Evolutionary conservation across 352 stramenopile genomes (phyloP).

Genomic region (Pythium oligandrum): DNA sequence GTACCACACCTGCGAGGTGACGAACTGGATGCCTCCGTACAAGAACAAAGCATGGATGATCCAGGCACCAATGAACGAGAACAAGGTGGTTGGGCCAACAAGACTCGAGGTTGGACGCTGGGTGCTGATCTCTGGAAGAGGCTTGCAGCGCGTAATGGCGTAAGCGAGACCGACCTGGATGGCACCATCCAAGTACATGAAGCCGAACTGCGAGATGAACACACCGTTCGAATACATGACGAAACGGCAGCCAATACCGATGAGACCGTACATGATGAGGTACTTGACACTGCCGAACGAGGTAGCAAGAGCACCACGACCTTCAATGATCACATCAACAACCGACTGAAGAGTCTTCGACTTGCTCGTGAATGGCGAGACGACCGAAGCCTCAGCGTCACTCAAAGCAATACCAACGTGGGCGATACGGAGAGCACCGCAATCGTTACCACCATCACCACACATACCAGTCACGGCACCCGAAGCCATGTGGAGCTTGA

Average conservation of each 20-base stretch:
- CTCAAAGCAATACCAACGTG: conserved; percentile 90
- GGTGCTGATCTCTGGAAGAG: conserved; percentile 48
- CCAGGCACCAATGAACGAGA: conserved; percentile 46
- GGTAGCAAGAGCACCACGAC: conserved; percentile 73
- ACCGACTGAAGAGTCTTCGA: conserved; percentile 71
- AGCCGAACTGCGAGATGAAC: conserved; percentile 85
- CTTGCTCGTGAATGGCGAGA: conserved; percentile 88
- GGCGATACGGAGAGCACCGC: conserved; percentile 85
- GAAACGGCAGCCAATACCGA: conserved; percentile 76
- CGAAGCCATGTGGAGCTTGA: conserved; percentile 56
- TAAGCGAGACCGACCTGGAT: conserved; percentile 81
- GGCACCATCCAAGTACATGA: conserved; percentile 78
- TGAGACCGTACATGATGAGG: conserved; percentile 86
- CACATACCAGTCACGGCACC: conserved; percentile 79
- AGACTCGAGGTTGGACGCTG: conserved; percentile 80
- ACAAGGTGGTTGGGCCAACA: conserved; percentile 68
- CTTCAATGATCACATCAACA: conserved; percentile 76
- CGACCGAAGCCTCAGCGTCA: conserved; percentile 81
- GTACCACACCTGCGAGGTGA: conserved; percentile 60
- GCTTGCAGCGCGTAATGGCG: conserved; percentile 62
- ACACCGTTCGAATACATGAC: conserved; percentile 86
- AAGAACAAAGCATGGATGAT: conserved; percentile 78
- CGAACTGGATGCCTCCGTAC: conserved; percentile 49
- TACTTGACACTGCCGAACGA: conserved; percentile 85
- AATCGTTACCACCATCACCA: conserved; percentile 89